Base-by-base conservation (phyloP, 1,139 yeast genomes). In the Pichia sp. region DNA sequence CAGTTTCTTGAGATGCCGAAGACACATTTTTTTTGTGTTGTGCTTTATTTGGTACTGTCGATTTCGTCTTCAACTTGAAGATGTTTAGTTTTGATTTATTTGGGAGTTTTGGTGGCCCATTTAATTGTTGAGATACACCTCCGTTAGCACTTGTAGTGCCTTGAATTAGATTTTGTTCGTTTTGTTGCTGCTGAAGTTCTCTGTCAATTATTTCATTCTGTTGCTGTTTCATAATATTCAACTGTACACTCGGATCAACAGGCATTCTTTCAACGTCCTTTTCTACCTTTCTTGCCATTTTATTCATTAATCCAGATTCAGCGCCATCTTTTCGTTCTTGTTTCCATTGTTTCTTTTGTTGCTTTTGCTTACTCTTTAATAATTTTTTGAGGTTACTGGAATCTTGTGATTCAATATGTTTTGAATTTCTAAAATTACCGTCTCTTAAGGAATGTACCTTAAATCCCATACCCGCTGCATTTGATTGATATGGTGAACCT, bases 381-480 rank as follows among this genome's bases (percentile, higher is more conserved):
- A 50, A 29, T 25, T 44, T 50, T 26, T 42, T 50, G 13, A 49
- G 18, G 25, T 42, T 48, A 27, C 34, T 46, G 3, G 44, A 20
- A 13, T 52, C 56, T 34, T 41, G 43, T 13, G 45, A 39, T 23
- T 49, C 53, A 1, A 25, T 16, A 6, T 23, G 27, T 15, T 45
- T 42, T 9, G 41, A 27, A 9, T 40, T 15, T 32, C 43, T 42
- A 4, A 36, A 20, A 18, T 32, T 27, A 9, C 20, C n/a, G 25
- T 46, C 56, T 36, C 61, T 49, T 25, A 59, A 32, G 9, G 61
- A 57, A 38, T 59, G 59, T 4, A 52, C 43, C 13, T 44, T 47
- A 36, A 59, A 59, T 12, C 59, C 58, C 13, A 46, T 9, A n/a
- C 55, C 57, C 5, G 44, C 23, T 7, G 60, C 56, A 41, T 56